Conservation (phyloP, 768 basidiomycete species). For the Amanita rimosa region DNA sequence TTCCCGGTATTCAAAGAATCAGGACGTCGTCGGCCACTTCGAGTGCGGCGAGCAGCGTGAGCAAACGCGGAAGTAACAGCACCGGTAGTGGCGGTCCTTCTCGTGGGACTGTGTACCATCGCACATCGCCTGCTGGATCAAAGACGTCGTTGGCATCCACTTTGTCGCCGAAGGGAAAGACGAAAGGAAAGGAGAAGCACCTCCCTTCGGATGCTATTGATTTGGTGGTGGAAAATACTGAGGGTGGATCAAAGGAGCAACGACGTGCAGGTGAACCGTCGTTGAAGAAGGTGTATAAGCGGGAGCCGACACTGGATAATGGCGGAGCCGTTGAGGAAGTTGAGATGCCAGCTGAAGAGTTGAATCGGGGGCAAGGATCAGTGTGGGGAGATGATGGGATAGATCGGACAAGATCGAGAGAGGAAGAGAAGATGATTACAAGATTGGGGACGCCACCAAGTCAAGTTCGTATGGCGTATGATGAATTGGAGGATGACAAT, state of each 20-base stretch:
- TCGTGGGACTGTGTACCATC: conserved; percentile 7
- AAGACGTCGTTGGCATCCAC: conserved; percentile 18
- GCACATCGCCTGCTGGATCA: conserved; percentile 21
- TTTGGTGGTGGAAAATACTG: conserved; percentile 63
- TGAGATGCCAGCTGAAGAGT: conserved; percentile 23
- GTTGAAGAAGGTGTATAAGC: conserved; percentile 39
- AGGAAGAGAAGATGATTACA: conserved; percentile 14
- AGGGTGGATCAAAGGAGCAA: conserved; percentile 44
- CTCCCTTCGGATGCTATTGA: conserved; percentile 64
- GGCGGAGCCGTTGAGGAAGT: conserved; percentile 20
- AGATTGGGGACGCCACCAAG: conserved; percentile 32
- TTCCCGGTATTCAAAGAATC: not conserved
- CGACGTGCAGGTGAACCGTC: conserved; percentile 51
- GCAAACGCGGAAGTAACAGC: conserved; percentile 3
- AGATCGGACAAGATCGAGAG: not conserved
- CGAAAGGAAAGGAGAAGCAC: not conserved
- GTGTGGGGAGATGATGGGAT: not conserved
- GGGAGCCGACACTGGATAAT: conserved; percentile 30
- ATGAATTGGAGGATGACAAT: conserved; percentile 39
- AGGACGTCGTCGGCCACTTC: not conserved
- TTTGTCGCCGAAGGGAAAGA: not conserved
- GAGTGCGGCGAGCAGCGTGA: not conserved
- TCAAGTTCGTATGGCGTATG: conserved; percentile 28
- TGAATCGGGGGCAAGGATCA: conserved; percentile 5
- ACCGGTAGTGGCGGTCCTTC: conserved; percentile 9